phyloP scores from a whole-genome alignment of 345 rosid genomes.

The Durio zibethinus region DNA sequence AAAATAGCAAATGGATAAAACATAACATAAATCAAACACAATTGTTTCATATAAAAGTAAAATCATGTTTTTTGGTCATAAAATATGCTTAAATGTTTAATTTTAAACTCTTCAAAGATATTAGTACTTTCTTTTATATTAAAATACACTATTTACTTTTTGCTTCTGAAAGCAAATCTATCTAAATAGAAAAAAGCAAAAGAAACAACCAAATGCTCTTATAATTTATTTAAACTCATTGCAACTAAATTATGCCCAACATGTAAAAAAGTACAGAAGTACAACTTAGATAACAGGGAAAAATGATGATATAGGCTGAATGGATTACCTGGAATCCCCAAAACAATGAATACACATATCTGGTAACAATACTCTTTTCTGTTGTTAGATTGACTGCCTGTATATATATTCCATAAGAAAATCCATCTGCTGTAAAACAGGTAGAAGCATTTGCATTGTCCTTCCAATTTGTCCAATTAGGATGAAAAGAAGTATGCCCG shows the following conservation, averaged over 20 bases:
- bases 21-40: background rate
- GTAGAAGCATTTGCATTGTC: conserved; percentile 29
- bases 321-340: conserved; percentile 91
- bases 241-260: background rate
- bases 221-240: background rate
- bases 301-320: background rate
- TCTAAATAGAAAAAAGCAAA: background rate
- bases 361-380: conserved; percentile 31
- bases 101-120: background rate
- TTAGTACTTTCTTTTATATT: background rate
- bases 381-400: conserved; percentile 58
- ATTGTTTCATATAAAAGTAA: background rate
- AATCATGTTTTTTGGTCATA: background rate
- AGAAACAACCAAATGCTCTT: background rate
- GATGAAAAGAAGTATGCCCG: background rate
- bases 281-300: background rate
- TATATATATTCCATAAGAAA: conserved; percentile 56
- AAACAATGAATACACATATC: conserved; percentile 74
- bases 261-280: background rate
- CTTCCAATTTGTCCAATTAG: conserved; percentile 29
- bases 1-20: background rate
- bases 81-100: background rate
- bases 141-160: background rate
- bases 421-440: conserved; percentile 45
- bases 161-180: too few species aligned